phyloP scores from a whole-genome alignment of 108 stramenopile genomes.

The Cyclotella distinguenda region DNA sequence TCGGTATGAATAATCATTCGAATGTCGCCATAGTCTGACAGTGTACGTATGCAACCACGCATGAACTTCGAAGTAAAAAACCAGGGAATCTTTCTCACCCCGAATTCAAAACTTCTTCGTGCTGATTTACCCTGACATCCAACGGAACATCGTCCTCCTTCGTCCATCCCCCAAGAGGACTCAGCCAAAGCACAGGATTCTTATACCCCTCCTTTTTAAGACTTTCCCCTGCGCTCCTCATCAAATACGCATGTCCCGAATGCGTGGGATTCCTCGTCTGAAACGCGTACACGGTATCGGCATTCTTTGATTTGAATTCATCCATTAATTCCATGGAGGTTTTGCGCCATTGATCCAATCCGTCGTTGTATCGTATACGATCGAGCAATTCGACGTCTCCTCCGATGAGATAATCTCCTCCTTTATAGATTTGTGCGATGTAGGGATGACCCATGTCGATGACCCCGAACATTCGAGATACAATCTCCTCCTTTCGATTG shows the following conservation, averaged over 20 bases:
- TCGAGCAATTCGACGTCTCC: conserved; percentile 95
- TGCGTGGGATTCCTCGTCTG: conserved; percentile 98
- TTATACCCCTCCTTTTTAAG: conserved; percentile 85
- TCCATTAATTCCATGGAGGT: conserved; percentile 87
- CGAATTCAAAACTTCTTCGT: conserved; percentile 92
- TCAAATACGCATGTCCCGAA: conserved; percentile 98
- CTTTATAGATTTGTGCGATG: conserved; percentile 91
- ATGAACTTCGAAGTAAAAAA: no score
- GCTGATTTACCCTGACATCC: conserved; percentile 97
- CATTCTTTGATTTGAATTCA: conserved; percentile 92
- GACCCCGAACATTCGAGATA: conserved; percentile 93
- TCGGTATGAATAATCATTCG: no score
- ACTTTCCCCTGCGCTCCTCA: conserved; percentile 94
- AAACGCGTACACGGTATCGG: conserved; percentile 98
- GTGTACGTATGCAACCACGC: no score
- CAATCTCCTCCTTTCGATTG: conserved; percentile 98
- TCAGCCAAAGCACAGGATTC: conserved; percentile 97
- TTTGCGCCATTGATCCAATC: conserved; percentile 96
- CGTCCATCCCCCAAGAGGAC: conserved; percentile 98
- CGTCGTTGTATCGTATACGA: conserved; percentile 96
- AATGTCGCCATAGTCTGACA: no score
- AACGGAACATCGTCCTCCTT: conserved; percentile 97
- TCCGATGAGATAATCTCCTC: conserved; percentile 94
- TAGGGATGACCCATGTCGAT: conserved; percentile 97
- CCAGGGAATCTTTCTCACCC: conserved; percentile 62